Evolutionary conservation across 2,329 filamentous ascomycete species (phyloP).

Genomic region (Colletotrichum tropicale): DNA sequence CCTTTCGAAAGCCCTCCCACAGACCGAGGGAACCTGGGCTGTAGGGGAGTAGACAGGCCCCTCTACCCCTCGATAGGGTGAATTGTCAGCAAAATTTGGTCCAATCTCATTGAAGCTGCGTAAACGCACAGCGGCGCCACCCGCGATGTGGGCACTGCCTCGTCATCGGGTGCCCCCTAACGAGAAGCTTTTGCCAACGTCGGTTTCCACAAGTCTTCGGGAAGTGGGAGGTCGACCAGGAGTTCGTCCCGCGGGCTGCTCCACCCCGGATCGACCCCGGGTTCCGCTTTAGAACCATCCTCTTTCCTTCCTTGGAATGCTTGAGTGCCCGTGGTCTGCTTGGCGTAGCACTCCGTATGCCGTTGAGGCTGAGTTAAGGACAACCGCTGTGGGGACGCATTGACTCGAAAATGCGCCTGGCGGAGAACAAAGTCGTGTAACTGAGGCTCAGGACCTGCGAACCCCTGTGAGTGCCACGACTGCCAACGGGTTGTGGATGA

Average conservation of each 20-base stretch:
- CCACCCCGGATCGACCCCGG: background rate
- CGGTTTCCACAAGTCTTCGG: background rate
- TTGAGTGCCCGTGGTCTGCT: background rate
- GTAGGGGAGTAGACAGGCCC: background rate
- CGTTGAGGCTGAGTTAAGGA: background rate
- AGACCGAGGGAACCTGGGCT: background rate
- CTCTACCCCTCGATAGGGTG: background rate
- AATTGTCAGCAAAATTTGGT: background rate
- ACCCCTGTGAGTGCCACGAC: background rate
- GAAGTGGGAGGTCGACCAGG: background rate
- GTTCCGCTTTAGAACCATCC: background rate
- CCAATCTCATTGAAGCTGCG: slow-evolving; percentile 14
- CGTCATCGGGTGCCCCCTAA: background rate
- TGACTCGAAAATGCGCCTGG: background rate
- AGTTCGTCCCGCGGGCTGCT: background rate
- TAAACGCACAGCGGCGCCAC: background rate
- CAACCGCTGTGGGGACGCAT: background rate
- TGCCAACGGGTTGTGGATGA: slow-evolving; percentile 2
- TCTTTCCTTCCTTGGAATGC: background rate
- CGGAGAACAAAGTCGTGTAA: background rate
- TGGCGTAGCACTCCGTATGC: background rate
- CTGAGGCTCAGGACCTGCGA: slow-evolving; percentile 4
- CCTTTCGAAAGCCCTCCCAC: slow-evolving; percentile 5
- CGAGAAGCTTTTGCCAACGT: background rate
- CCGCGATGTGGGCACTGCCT: slow-evolving; percentile 1